These are phyloP conservation scores for Aspergillus sp. DNA, from an alignment of 2,329 filamentous ascomycete species.

Conservation along the genomic window DNA sequence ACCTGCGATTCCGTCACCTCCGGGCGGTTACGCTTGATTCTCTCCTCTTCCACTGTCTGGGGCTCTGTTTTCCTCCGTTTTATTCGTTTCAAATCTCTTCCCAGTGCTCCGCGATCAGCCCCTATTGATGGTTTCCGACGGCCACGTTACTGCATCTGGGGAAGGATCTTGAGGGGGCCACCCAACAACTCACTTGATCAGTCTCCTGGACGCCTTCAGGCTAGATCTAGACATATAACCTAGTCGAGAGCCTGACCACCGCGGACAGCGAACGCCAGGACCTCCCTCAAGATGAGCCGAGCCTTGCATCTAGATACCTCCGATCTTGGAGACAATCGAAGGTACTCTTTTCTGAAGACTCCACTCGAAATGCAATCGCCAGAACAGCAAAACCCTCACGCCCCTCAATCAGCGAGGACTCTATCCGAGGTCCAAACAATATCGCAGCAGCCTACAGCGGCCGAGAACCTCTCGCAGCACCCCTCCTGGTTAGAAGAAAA, in stretches of 20 bases:
- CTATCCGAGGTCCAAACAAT: neutral
- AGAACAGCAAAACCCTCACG: conserved; percentile 1
- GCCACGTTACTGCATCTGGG: too few species aligned
- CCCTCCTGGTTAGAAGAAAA: conserved; percentile 22
- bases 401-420: conserved; percentile 3
- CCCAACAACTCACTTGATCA: too few species aligned
- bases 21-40: conserved; percentile 10
- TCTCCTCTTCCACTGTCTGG: conserved; percentile 1
- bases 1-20: conserved; percentile 6
- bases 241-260: neutral
- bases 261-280: neutral
- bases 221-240: neutral
- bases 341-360: conserved; percentile 27
- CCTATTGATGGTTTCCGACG: too few species aligned
- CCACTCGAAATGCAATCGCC: conserved; percentile 25
- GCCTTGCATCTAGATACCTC: conserved; percentile 22
- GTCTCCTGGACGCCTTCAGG: neutral
- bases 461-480: conserved; percentile 8
- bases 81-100: neutral
- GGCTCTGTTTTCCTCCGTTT: neutral
- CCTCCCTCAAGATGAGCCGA: conserved; percentile 13
- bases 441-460: conserved; percentile 7
- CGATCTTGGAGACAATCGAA: conserved; percentile 14
- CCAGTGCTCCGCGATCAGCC: too few species aligned
- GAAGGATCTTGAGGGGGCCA: too few species aligned